A percentile compares a stretch with the other conserved stretches of the same genome.
Conservation (phyloP, 306 rosid genomes). For the Rosa persica region DNA sequence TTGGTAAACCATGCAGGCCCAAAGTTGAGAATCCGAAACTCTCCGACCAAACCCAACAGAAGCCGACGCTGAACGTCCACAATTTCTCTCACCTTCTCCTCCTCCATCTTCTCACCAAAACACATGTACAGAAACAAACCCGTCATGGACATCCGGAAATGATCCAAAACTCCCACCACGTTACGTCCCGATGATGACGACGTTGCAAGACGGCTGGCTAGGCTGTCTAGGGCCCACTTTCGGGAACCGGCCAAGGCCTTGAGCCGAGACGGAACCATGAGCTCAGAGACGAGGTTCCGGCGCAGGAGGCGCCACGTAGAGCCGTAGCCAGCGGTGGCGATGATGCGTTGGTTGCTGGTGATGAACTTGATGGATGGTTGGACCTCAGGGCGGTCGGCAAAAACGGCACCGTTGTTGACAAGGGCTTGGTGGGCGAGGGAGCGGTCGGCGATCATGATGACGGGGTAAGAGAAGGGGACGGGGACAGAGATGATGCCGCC, state of each 20-base stretch:
- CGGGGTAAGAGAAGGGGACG: slow-evolving; percentile 15
- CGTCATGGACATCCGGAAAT: slow-evolving; percentile 19
- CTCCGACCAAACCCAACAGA: not conserved
- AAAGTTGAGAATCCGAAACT: slow-evolving; percentile 19
- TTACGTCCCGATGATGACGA: not conserved
- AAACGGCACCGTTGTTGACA: slow-evolving; percentile 22
- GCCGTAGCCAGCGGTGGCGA: slow-evolving; percentile 20
- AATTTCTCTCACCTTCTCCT: slow-evolving; percentile 7
- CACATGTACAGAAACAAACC: slow-evolving; percentile 21
- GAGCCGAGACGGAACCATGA: slow-evolving; percentile 20
- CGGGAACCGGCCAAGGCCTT: slow-evolving; percentile 10
- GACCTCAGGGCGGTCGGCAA: slow-evolving; percentile 23
- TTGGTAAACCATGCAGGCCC: slow-evolving; percentile 16
- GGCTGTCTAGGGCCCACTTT: slow-evolving; percentile 15
- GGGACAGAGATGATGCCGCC: slow-evolving; percentile 25
- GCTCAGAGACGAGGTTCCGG: slow-evolving; percentile 25
- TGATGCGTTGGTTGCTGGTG: slow-evolving; percentile 17
- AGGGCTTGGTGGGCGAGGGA: slow-evolving; percentile 28
- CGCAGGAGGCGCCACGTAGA: slow-evolving; percentile 31
- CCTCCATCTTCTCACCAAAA: slow-evolving; percentile 20
- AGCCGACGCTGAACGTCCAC: slow-evolving; percentile 11
- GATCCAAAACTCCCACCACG: not conserved
- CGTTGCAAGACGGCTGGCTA: not conserved
- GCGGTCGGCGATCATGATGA: slow-evolving; percentile 20
- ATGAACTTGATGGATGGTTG: not conserved